Evolutionary conservation across 2,329 filamentous ascomycete genomes (phyloP).

Genomic region (Byssochlamys sp.): DNA sequence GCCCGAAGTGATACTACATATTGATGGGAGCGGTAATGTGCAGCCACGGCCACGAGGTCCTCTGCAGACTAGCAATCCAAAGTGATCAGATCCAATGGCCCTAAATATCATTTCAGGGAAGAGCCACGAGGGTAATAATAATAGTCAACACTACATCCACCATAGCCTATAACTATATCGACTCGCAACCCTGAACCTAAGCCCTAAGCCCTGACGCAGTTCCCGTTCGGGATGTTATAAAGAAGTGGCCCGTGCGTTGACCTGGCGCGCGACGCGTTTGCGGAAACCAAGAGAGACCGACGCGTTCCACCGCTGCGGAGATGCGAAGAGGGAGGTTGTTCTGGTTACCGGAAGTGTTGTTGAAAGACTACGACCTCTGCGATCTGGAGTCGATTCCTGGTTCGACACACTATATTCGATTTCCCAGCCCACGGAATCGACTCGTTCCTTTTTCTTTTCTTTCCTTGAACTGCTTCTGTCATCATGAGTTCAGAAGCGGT

Average conservation of each 20-base stretch:
- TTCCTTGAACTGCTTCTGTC: background rate
- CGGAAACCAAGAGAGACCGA: background rate
- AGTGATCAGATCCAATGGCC: slow-evolving; percentile 30
- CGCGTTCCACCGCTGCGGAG: background rate
- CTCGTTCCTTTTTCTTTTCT: no score
- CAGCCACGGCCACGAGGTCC: slow-evolving; percentile 22
- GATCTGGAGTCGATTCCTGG: slow-evolving; percentile 2
- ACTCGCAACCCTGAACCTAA: slow-evolving; percentile 14
- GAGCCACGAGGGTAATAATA: background rate
- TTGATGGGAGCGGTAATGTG: background rate
- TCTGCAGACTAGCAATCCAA: slow-evolving; percentile 20
- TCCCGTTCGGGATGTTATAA: slow-evolving; percentile 13
- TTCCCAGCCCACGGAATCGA: background rate
- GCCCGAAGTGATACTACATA: background rate
- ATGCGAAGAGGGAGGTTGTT: background rate
- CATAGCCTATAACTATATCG: background rate
- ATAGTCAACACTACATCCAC: background rate
- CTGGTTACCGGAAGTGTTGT: slow-evolving; percentile 14
- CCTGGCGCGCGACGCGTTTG: slow-evolving; percentile 13
- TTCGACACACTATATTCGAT: background rate
- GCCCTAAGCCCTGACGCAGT: slow-evolving; percentile 22
- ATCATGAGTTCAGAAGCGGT: slow-evolving; percentile 28
- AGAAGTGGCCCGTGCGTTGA: background rate
- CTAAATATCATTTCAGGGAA: slow-evolving; percentile 22
- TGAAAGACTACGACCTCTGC: slow-evolving; percentile 5